A percentile compares a stretch with the other conserved stretches of the same genome.
These are phyloP conservation scores for Lichtheimia hyalospora DNA, from an alignment of 371 early-diverging fungal genomes.

Conservation along the genomic window DNA sequence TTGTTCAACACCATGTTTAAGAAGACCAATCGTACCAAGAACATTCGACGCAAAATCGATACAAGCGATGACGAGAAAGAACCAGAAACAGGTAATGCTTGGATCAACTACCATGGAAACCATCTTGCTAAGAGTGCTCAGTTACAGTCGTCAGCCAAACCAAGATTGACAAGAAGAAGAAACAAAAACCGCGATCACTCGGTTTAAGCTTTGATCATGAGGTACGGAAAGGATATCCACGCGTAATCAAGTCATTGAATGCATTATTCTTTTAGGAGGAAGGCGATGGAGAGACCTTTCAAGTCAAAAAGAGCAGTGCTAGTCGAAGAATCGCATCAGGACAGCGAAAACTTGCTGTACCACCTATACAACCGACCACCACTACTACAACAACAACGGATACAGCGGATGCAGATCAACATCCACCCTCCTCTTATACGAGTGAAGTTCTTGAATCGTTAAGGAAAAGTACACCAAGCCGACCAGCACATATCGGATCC, in stretches of 20 bases:
- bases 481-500: conserved; percentile 17
- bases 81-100: not conserved
- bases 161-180: conserved; percentile 31
- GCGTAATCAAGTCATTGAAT: not conserved
- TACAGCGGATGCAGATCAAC: conserved; percentile 3
- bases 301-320: conserved; percentile 37
- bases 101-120: too few relatives aligned
- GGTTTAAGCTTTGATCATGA: conserved; percentile 38
- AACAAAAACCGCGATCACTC: conserved; percentile 22
- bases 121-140: not conserved
- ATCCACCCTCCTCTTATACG: conserved; percentile 23
- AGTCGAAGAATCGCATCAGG: conserved; percentile 15
- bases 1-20: conserved; percentile 35
- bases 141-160: conserved; percentile 25
- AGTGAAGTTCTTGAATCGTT: conserved; percentile 29
- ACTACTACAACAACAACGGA: conserved; percentile 1
- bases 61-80: conserved; percentile 30
- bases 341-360: not conserved
- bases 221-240: conserved; percentile 5
- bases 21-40: conserved; percentile 36
- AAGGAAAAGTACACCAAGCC: conserved; percentile 37
- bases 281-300: conserved; percentile 27
- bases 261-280: conserved; percentile 19
- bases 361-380: too few relatives aligned
- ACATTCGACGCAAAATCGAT: conserved; percentile 42